Base-by-base conservation (phyloP, 441 rosid species). In the Gossypium gossypioides region DNA sequence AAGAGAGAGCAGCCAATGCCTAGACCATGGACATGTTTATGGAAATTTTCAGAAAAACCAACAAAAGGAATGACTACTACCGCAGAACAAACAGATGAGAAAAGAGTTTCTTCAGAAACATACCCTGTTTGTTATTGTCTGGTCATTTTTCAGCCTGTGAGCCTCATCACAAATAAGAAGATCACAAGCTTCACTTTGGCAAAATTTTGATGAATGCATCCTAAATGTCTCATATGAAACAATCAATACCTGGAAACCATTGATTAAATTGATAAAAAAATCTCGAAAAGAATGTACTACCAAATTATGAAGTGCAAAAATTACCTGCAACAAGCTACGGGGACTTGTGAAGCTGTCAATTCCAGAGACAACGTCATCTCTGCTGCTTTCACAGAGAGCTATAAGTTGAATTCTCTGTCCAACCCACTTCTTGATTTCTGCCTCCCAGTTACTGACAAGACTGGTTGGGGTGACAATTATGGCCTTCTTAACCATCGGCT, bases 111-210 rank as follows among this genome's bases (percentile, higher is more conserved):
- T 74, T 69, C 32, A 52, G 34, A 73, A 64, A 7, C 79, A 73
- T 85, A 95, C 98, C 91, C 89, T 87, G 84, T 95, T 95, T 63
- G 97, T 95, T 72, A 92, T 58, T 55, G 97, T 95, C 87, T 92
- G 98, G 78, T 89, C 96, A 84, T 95, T 95, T 81, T 95, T 95
- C 73, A 91, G 84, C 81, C 99, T 87, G 81, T 95, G 99, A 58
- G 99, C 98, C 91, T 95, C 99, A 80, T 95, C 99, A 64, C 99
- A 95, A 56, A 95, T 91, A 18, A 95, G 93, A 83, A 92, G 99
- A 81, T 91, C 95, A 74, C 99, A 95, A 46, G 92, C 91, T 74
- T 83, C 96, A 75, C 81, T 81, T 60, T 78, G 84, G 82, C 84
- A 81, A 84, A 95, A 91, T 85, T 87, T 95, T 77, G 92, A 78